phyloP scores from a whole-genome alignment of 139 green algal genomes.

The Chlamydomonas eustigma region DNA sequence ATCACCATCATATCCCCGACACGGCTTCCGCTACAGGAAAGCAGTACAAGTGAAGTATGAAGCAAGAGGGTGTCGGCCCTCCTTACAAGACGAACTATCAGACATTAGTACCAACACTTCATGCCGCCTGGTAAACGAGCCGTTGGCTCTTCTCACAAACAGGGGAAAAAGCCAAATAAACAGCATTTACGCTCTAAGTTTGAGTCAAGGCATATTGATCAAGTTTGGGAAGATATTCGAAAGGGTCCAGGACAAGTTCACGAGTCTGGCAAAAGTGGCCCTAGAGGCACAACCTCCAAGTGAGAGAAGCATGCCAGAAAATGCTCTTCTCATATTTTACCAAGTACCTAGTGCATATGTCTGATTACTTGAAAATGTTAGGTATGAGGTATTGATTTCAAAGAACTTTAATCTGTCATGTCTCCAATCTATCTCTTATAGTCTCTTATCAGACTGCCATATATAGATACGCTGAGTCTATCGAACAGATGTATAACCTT shows the following conservation, averaged over 20 bases:
- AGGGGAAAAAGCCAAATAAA: constrained; percentile 50
- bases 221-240: constrained; percentile 81
- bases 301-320: constrained; percentile 20
- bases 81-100: no score
- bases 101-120: no score
- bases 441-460: background rate
- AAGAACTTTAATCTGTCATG: background rate
- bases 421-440: background rate
- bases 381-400: background rate
- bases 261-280: constrained; percentile 49
- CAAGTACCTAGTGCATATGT: background rate
- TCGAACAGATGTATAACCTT: background rate
- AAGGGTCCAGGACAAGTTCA: constrained; percentile 57
- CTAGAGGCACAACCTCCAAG: constrained; percentile 65
- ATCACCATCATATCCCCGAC: no score
- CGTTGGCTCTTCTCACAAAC: constrained; percentile 9
- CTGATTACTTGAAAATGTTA: background rate
- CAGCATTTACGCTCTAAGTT: constrained; percentile 47
- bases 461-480: background rate
- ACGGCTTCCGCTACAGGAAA: no score
- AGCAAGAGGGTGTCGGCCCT: no score
- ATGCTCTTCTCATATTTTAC: background rate
- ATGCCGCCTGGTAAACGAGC: background rate
- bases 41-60: no score
- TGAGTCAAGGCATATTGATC: constrained; percentile 65